Percentiles rank a stretch among this genome's conserved stretches.
phyloP scores from a whole-genome alignment of 345 rosid species.

The Eucalyptus dawsonii region DNA sequence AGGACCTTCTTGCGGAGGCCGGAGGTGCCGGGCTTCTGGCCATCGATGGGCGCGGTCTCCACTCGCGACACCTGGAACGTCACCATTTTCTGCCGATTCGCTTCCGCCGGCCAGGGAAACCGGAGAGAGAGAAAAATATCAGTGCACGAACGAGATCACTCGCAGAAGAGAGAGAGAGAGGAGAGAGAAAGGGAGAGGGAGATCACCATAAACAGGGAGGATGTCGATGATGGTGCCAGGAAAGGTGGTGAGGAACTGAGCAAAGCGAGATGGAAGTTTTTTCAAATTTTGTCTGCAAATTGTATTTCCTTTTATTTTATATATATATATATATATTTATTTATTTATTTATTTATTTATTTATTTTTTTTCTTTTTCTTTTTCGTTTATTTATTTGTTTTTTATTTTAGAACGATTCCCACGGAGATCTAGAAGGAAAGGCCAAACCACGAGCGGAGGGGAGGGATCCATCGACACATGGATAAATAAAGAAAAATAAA shows the following conservation, averaged over 20 bases:
- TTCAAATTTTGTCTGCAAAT: background rate
- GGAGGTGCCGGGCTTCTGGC: constrained; percentile 98
- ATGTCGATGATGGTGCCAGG: background rate
- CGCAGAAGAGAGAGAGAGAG: background rate
- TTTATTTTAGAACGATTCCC: background rate
- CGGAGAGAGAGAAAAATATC: background rate
- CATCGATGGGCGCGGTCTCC: constrained; percentile 57
- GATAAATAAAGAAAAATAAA: background rate
- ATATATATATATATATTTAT: background rate
- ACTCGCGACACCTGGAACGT: constrained; percentile 52
- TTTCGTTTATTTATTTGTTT: no score
- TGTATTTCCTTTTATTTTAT: background rate
- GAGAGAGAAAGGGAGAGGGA: background rate
- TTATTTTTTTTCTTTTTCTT: background rate
- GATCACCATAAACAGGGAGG: background rate
- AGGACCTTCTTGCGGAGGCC: constrained; percentile 98
- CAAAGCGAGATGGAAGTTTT: background rate
- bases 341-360: no score
- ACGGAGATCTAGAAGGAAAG: background rate
- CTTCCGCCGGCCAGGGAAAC: background rate
- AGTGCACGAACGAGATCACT: background rate
- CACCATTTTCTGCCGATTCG: constrained; percentile 20
- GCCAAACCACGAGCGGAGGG: background rate
- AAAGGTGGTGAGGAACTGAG: background rate
- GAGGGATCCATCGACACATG: background rate